Evolutionary conservation across 1,284 basidiomycete genomes (phyloP).

Genomic region (Ceratobasidium sp.): DNA sequence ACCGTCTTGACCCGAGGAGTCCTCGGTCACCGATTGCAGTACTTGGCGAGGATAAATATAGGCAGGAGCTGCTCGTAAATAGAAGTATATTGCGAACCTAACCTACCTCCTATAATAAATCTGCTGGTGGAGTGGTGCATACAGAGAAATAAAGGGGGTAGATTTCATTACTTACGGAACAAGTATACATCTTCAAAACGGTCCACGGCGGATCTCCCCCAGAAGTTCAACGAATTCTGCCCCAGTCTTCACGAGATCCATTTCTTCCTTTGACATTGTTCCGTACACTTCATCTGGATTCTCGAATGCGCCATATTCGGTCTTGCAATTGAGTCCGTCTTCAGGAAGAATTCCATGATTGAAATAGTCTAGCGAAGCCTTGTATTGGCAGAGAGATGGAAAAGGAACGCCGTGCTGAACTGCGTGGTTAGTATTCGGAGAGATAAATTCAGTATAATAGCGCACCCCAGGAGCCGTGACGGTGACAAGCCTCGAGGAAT

Average conservation of each 20-base stretch:
- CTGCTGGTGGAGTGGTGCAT: no score
- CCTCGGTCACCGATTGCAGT: no score
- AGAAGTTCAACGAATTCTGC: slow-evolving; percentile 4
- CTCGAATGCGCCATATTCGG: slow-evolving; percentile 25
- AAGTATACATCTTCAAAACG: not conserved
- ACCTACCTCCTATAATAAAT: no score
- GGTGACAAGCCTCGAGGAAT: slow-evolving; percentile 25
- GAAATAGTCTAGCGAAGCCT: slow-evolving; percentile 33
- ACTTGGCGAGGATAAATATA: no score
- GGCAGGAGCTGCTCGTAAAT: no score
- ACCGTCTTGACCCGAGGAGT: no score
- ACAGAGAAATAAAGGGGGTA: no score
- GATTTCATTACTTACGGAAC: not conserved
- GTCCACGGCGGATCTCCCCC: not conserved
- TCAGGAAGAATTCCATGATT: slow-evolving; percentile 25
- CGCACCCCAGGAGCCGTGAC: slow-evolving; percentile 37
- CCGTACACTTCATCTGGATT: not conserved
- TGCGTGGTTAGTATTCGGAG: not conserved
- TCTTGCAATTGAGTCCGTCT: slow-evolving; percentile 35
- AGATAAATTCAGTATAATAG: not conserved
- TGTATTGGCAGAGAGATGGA: slow-evolving; percentile 37
- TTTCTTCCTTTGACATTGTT: slow-evolving; percentile 23
- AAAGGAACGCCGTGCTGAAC: slow-evolving; percentile 35
- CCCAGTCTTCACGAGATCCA: slow-evolving; percentile 5
- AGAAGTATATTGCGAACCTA: no score